phyloP scores from a whole-genome alignment of 352 stramenopile genomes.

The Blastocystis hominis region DNA sequence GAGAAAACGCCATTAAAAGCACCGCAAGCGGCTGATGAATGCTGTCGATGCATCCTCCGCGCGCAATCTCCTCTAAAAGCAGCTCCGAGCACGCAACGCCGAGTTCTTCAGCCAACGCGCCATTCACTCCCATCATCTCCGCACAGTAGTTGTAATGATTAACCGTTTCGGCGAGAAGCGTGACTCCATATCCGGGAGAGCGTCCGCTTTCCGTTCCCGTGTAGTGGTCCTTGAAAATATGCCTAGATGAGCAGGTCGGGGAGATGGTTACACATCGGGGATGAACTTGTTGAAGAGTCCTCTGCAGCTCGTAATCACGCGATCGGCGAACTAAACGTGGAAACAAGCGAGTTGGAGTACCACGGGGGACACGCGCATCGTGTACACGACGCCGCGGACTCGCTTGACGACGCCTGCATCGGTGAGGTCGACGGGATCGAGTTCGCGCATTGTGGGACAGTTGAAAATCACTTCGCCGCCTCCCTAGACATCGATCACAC shows the following conservation, averaged over 20 bases:
- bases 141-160: constrained; percentile 82
- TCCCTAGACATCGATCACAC: constrained; percentile 62
- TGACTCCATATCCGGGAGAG: constrained; percentile 77
- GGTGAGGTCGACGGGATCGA: constrained; percentile 83
- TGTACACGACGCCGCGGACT: constrained; percentile 86
- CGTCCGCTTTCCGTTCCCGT: constrained; percentile 67
- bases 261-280: constrained; percentile 82
- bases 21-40: constrained; percentile 85
- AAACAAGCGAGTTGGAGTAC: background rate
- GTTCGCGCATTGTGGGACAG: constrained; percentile 83
- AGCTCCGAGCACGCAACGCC: constrained; percentile 79
- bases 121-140: constrained; percentile 69
- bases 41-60: constrained; percentile 83
- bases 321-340: constrained; percentile 74
- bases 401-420: constrained; percentile 95
- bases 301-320: constrained; percentile 85
- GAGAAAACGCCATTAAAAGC: constrained; percentile 90
- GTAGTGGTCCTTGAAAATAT: constrained; percentile 96
- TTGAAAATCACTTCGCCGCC: constrained; percentile 78
- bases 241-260: background rate
- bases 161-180: constrained; percentile 91
- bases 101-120: constrained; percentile 85
- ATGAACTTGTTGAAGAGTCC: constrained; percentile 92
- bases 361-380: constrained; percentile 87
- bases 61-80: constrained; percentile 88